Conservation (phyloP, 306 rosid species). For the Prunus mongolica region DNA sequence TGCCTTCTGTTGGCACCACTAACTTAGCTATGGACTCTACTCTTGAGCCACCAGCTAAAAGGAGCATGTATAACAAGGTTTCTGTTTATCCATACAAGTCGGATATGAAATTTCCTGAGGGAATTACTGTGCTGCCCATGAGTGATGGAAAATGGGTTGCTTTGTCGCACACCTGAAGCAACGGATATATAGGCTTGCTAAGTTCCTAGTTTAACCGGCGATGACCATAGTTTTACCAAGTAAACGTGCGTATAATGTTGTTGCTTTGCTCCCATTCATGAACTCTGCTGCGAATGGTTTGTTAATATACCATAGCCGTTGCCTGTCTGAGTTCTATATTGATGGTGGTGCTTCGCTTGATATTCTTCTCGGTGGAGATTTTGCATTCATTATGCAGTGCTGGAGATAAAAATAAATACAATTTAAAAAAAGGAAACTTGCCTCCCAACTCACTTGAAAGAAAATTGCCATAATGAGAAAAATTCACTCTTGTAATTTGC, state of each 20-base stretch:
- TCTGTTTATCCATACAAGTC: slow-evolving; percentile 32
- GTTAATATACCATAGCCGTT: neutral
- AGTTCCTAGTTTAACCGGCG: neutral
- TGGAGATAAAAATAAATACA: neutral
- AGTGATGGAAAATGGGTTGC: slow-evolving; percentile 60
- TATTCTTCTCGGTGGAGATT: neutral
- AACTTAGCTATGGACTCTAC: slow-evolving; percentile 11
- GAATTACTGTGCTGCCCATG: slow-evolving; percentile 27
- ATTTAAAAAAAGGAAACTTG: too few relatives aligned
- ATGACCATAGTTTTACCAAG: neutral
- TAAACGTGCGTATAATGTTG: neutral
- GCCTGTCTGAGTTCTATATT: neutral
- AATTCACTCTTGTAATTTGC: too few relatives aligned
- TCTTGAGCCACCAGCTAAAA: slow-evolving; percentile 18
- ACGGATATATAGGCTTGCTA: neutral
- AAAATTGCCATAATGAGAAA: too few relatives aligned
- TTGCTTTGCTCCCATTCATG: neutral
- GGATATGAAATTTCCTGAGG: slow-evolving; percentile 27
- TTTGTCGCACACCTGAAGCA: slow-evolving; percentile 11
- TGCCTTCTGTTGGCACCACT: slow-evolving; percentile 11
- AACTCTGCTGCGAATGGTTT: neutral
- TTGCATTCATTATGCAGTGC: neutral
- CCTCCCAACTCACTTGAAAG: too few relatives aligned
- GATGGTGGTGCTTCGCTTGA: neutral
- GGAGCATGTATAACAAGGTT: slow-evolving; percentile 8